Evolutionary conservation across 1,284 basidiomycete genomes (phyloP).

Genomic region (Fomitopsis schrenkii): DNA sequence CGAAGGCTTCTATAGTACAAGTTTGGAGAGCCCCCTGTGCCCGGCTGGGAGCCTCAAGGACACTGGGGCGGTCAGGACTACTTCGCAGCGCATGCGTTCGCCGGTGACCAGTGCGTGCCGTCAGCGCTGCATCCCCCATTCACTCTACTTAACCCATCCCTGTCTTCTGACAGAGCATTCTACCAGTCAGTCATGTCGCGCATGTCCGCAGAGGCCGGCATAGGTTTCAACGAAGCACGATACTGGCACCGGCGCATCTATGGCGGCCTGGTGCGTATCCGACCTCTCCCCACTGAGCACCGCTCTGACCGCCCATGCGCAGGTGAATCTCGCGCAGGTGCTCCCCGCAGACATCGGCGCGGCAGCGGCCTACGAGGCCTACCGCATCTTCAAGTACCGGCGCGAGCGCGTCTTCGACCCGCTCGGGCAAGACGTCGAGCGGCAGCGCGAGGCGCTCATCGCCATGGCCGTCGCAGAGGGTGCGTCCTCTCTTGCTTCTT

Average conservation of each 20-base stretch:
- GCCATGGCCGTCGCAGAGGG: slow-evolving; percentile 64
- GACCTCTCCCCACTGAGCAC: neutral
- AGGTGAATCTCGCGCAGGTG: slow-evolving; percentile 36
- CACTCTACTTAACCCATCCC: neutral
- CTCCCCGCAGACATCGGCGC: slow-evolving; percentile 56
- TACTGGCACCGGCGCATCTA: slow-evolving; percentile 59
- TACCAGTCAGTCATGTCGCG: slow-evolving; percentile 55
- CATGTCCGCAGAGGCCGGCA: slow-evolving; percentile 32
- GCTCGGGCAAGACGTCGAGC: slow-evolving; percentile 45
- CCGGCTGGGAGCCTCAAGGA: slow-evolving; percentile 55
- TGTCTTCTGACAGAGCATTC: slow-evolving; percentile 20
- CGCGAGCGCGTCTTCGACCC: slow-evolving; percentile 48
- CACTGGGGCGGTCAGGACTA: slow-evolving; percentile 58
- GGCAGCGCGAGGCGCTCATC: slow-evolving; percentile 57
- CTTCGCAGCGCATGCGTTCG: slow-evolving; percentile 54
- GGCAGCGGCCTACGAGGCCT: slow-evolving; percentile 66
- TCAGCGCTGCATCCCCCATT: neutral
- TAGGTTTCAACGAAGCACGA: slow-evolving; percentile 51
- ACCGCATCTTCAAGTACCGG: slow-evolving; percentile 52
- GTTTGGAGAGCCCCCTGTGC: slow-evolving; percentile 47
- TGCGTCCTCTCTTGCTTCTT: slow-evolving; percentile 15
- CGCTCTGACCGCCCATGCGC: slow-evolving; percentile 10
- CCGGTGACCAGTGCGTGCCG: slow-evolving; percentile 43
- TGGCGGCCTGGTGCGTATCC: slow-evolving; percentile 42
- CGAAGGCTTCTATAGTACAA: slow-evolving; percentile 33